Evolutionary conservation across 1,139 yeast genomes (phyloP), one percentile per base, ranked within the genome.

Genomic region (Suhomyces choctaworum): DNA sequence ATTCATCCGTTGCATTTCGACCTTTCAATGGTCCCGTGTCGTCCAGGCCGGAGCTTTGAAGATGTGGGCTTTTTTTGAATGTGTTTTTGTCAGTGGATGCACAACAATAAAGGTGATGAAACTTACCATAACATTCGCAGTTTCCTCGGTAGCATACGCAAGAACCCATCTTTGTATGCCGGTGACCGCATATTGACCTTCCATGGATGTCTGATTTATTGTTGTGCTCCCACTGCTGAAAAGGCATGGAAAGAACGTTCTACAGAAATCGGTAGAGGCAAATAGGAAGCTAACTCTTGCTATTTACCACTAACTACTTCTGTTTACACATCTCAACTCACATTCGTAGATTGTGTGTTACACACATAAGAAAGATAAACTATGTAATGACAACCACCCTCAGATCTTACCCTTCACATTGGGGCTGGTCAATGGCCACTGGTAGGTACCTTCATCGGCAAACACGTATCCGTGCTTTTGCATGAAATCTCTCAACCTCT

Each of bases 111-210:
- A 78, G 58, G 70, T 82, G 90, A 82, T 82, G 90, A 82, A 79
- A 78, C 64, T 64, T 70, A 66, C 78, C 78, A 71, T 73, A 64
- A 82, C 90, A 82, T 82, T 82, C 89, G 89, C 89, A 82, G 89
- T 82, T 82, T 82, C 89, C 89, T 76, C 89, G 89, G 89, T 82
- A 82, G 86, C 80, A 70, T 76, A 78, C 88, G 70, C 64, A 66
- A 65, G 87, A 82, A 81, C 88, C 89, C 84, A 80, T 72, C 78
- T 76, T 72, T 61, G 86, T 80, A 75, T 77, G 80, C 66, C 87
- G 69, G 88, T 82, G 89, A 82, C 90, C 89, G 90, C 71, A 61
- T 61, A 48, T 52, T 47, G 76, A 70, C 76, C 84, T 78, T 78
- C 83, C 82, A 75, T 75, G 84, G 84, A 78, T 78, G 84, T 78